Conservation (phyloP, 2,329 filamentous ascomycete species). For the Aspergillus vadensis region DNA sequence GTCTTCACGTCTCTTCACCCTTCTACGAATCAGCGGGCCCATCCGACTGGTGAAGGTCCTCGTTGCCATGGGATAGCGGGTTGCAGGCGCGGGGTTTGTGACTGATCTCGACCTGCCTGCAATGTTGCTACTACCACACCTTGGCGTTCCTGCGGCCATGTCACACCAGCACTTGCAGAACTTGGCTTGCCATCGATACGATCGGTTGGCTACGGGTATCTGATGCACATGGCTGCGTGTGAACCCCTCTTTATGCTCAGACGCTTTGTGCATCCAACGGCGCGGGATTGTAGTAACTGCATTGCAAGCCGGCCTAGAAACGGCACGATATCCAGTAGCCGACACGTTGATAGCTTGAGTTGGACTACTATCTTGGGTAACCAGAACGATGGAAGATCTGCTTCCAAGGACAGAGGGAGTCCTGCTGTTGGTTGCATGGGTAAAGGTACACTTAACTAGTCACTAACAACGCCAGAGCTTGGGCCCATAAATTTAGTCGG, state of each 20-base stretch:
- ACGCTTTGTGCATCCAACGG: not conserved
- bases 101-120: not conserved
- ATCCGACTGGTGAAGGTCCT: not conserved
- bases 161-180: slow-evolving; percentile 7
- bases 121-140: not conserved
- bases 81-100: slow-evolving; percentile 2
- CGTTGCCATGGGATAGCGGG: slow-evolving; percentile 1
- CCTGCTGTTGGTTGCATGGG: not conserved
- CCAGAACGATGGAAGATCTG: too few relatives aligned
- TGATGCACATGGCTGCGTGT: not conserved
- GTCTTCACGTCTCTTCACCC: not conserved
- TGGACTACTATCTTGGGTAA: too few relatives aligned
- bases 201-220: not conserved
- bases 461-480: not conserved
- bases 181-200: not conserved
- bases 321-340: too few relatives aligned
- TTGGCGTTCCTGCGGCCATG: slow-evolving; percentile 3
- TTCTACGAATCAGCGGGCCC: slow-evolving; percentile 4
- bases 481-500: not conserved
- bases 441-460: not conserved
- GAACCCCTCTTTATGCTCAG: not conserved
- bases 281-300: not conserved
- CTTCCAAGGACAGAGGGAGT: not conserved
- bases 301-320: too few relatives aligned
- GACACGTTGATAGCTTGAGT: too few relatives aligned